phyloP scores from a whole-genome alignment of 345 rosid species.

The Populus tremula region DNA sequence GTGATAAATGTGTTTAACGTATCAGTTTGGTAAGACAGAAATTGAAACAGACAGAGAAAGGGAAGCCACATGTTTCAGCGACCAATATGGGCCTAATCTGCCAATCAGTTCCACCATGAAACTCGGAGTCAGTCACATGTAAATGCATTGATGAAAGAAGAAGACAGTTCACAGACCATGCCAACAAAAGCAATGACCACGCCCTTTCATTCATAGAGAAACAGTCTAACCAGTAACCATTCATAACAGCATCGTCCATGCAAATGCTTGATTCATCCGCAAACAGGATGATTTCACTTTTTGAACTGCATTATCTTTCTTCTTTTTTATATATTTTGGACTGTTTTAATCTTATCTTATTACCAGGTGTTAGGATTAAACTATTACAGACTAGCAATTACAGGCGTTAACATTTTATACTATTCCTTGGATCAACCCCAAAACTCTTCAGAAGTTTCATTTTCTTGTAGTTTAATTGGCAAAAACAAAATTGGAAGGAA shows the following conservation, averaged over 20 bases:
- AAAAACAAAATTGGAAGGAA: slow-evolving; percentile 14
- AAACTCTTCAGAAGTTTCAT: neutral
- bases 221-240: neutral
- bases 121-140: neutral
- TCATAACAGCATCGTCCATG: neutral
- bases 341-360: too few relatives aligned
- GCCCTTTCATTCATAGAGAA: neutral
- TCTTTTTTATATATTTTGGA: too few relatives aligned
- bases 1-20: neutral
- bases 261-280: neutral
- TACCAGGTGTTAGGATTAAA: too few relatives aligned
- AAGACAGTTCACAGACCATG: neutral
- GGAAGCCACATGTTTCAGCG: neutral
- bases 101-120: neutral
- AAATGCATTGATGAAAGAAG: slow-evolving; percentile 2
- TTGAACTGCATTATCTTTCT: neutral
- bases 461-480: neutral
- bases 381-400: neutral
- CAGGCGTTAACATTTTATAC: neutral
- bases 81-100: neutral
- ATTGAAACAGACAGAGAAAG: neutral
- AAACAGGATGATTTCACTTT: neutral
- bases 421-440: neutral
- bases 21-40: neutral
- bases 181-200: neutral